phyloP scores from a whole-genome alignment of 2,329 filamentous ascomycete species.

The Cercospora beticola region DNA sequence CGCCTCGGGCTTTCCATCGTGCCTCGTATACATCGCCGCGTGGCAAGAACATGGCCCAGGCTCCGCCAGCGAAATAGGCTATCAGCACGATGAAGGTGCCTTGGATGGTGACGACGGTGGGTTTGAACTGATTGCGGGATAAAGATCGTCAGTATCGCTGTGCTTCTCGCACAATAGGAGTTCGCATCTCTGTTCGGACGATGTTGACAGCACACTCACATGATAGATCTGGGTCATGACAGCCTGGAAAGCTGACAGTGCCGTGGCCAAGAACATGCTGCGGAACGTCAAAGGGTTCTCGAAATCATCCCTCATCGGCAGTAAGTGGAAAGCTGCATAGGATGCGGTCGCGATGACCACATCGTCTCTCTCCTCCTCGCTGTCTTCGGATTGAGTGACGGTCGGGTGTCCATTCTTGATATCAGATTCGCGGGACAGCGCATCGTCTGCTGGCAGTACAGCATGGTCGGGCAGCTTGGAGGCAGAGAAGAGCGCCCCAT shows the following conservation, averaged over 20 bases:
- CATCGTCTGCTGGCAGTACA: background rate
- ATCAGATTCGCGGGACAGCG: background rate
- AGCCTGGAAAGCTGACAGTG: conserved; percentile 54
- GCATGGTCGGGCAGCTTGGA: background rate
- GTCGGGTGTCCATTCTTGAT: background rate
- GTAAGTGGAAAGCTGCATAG: conserved; percentile 52
- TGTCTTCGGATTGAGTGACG: background rate
- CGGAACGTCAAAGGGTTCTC: conserved; percentile 56
- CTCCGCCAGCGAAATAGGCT: conserved; percentile 56
- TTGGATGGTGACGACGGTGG: conserved; percentile 49
- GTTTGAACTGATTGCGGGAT: conserved; percentile 50
- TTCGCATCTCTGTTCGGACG: background rate
- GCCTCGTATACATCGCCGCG: conserved; percentile 54
- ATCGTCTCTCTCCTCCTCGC: conserved; percentile 24
- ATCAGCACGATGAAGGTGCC: conserved; percentile 60
- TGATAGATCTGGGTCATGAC: conserved; percentile 58
- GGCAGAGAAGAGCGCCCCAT: background rate
- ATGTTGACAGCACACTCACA: conserved; percentile 38
- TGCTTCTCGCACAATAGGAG: background rate
- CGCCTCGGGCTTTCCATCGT: conserved; percentile 48
- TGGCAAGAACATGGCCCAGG: conserved; percentile 50
- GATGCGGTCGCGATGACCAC: conserved; percentile 54
- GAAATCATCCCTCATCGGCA: conserved; percentile 56
- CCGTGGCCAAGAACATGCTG: conserved; percentile 52
- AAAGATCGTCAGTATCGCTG: background rate